These are phyloP conservation scores for Cryphonectria nitschkei DNA, from an alignment of 2,329 filamentous ascomycete species.

Conservation along the genomic window DNA sequence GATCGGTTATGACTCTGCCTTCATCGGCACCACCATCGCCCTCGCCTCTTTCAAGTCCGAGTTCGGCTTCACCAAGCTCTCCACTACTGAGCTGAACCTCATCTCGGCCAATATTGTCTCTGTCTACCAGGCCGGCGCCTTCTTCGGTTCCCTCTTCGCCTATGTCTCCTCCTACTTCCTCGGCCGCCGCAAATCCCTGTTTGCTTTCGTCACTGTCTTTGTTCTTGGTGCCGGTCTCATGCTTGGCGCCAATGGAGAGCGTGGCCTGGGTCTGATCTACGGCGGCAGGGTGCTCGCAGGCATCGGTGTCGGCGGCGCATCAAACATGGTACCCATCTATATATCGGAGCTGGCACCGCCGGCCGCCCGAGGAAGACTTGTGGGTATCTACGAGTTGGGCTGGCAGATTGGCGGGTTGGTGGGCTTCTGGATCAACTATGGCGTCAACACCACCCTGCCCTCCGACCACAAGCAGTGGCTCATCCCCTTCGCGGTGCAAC, in stretches of 20 bases:
- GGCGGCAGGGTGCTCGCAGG: slow-evolving; percentile 66
- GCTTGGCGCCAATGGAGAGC: slow-evolving; percentile 64
- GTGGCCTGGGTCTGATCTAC: slow-evolving; percentile 67
- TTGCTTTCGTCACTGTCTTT: slow-evolving; percentile 66
- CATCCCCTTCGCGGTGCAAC: slow-evolving; percentile 67
- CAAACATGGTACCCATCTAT: slow-evolving; percentile 66
- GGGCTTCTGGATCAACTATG: slow-evolving; percentile 70
- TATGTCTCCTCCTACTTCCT: slow-evolving; percentile 69
- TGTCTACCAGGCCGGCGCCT: slow-evolving; percentile 80
- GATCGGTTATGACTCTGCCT: slow-evolving; percentile 70
- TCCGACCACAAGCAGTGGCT: slow-evolving; percentile 61
- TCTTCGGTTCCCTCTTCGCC: slow-evolving; percentile 76
- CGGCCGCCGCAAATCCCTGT: slow-evolving; percentile 67
- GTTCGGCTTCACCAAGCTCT: slow-evolving; percentile 64
- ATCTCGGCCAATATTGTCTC: slow-evolving; percentile 78
- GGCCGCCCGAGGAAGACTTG: slow-evolving; percentile 65
- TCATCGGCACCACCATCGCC: slow-evolving; percentile 77
- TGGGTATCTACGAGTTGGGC: slow-evolving; percentile 69
- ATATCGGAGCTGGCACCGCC: slow-evolving; percentile 64
- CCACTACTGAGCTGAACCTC: slow-evolving; percentile 53
- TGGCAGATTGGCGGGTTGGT: slow-evolving; percentile 67
- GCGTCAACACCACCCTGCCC: slow-evolving; percentile 55
- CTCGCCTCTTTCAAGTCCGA: slow-evolving; percentile 71
- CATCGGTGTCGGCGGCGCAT: slow-evolving; percentile 64
- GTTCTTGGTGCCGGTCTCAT: slow-evolving; percentile 73